Conservation (phyloP, 495 filamentous ascomycete genomes). For the Xylaria acuta region DNA sequence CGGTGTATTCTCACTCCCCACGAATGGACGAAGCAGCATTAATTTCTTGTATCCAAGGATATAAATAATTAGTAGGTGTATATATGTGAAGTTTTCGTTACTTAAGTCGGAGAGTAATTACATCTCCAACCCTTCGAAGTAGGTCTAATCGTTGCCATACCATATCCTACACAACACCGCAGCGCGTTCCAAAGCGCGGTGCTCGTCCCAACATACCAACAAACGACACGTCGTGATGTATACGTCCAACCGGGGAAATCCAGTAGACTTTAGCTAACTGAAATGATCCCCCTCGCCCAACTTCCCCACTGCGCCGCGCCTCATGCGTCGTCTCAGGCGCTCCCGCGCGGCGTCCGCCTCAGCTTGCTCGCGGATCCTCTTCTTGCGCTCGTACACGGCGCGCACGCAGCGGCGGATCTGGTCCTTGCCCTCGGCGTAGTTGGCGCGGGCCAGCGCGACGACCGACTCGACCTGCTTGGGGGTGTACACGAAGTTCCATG, state of each 20-base stretch:
- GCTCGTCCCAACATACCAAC: neutral
- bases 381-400: slow-evolving; percentile 94
- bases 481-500: slow-evolving; percentile 97
- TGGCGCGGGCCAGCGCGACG: slow-evolving; percentile 80
- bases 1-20: neutral
- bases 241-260: too few relatives aligned
- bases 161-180: neutral
- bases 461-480: slow-evolving; percentile 84
- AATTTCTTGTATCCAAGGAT: neutral
- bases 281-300: slow-evolving; percentile 58
- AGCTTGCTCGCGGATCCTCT: slow-evolving; percentile 64
- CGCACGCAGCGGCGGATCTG: slow-evolving; percentile 78
- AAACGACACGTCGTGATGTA: neutral
- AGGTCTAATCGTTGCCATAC: neutral
- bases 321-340: slow-evolving; percentile 49
- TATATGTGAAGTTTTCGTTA: neutral
- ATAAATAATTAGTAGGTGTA: neutral
- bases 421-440: slow-evolving; percentile 80
- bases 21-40: neutral
- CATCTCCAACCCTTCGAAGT: neutral
- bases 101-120: neutral
- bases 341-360: slow-evolving; percentile 59
- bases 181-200: neutral
- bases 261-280: too few relatives aligned
- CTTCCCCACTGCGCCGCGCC: slow-evolving; percentile 49